Conservation (phyloP, 306 rosid genomes). For the Amphicarpaea edgeworthii region DNA sequence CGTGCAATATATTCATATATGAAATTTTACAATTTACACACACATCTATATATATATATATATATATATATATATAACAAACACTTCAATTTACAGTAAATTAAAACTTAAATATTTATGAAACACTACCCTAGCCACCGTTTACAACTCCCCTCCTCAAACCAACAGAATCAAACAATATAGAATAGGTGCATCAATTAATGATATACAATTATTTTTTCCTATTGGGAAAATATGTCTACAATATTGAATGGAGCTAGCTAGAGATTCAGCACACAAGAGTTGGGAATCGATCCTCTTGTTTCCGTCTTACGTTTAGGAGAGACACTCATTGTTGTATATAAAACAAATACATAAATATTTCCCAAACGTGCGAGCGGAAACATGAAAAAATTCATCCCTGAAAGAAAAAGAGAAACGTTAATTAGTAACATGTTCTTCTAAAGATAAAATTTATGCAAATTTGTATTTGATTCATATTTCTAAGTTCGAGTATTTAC, state of each 20-base stretch:
- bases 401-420: background rate
- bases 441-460: no score
- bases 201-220: constrained; percentile 32
- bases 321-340: background rate
- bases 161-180: constrained; percentile 16
- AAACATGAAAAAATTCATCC: background rate
- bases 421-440: background rate
- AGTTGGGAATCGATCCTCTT: background rate
- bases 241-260: background rate
- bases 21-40: constrained; percentile 5
- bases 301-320: background rate
- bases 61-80: no score
- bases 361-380: background rate
- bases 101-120: background rate
- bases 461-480: no score
- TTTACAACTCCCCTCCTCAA: constrained; percentile 9
- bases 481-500: no score
- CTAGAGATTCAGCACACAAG: constrained; percentile 1
- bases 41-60: no score
- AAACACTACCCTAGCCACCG: background rate
- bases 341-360: no score
- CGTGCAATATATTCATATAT: background rate
- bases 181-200: constrained; percentile 2
- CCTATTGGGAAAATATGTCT: background rate
- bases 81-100: background rate